Evolutionary conservation across 208 protist genomes (phyloP).

Genomic region (Trypanosoma avium): DNA sequence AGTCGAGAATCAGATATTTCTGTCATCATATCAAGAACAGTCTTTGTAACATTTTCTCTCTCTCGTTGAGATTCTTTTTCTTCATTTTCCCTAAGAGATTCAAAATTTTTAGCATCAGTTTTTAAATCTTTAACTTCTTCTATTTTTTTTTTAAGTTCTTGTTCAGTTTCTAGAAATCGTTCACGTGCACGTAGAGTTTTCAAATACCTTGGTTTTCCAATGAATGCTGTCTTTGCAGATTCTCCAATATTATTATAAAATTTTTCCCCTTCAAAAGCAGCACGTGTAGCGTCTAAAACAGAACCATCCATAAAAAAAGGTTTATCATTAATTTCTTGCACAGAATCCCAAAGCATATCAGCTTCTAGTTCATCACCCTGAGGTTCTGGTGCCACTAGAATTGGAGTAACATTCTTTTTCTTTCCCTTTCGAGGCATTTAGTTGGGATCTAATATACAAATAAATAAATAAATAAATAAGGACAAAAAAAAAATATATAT

Average conservation of each 20-base stretch:
- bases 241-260: slow-evolving; percentile 10
- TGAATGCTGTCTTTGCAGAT: slow-evolving; percentile 14
- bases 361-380: slow-evolving; percentile 47
- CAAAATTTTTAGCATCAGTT: slow-evolving; percentile 27
- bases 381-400: slow-evolving; percentile 52
- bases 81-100: slow-evolving; percentile 31
- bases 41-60: slow-evolving; percentile 1
- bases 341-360: slow-evolving; percentile 40
- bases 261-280: slow-evolving; percentile 32
- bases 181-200: slow-evolving; percentile 26
- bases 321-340: slow-evolving; percentile 32
- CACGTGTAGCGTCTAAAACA: slow-evolving; percentile 35
- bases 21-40: not conserved
- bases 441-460: not conserved
- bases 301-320: slow-evolving; percentile 42
- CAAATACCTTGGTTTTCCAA: slow-evolving; percentile 5
- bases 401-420: slow-evolving; percentile 29
- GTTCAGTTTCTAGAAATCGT: slow-evolving; percentile 29
- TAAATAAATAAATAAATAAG: not conserved
- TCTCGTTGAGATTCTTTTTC: slow-evolving; percentile 20
- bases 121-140: not conserved
- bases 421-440: slow-evolving; percentile 21
- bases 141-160: slow-evolving; percentile 16
- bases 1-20: slow-evolving; percentile 15
- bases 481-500: not conserved